Percentiles rank a stretch among this genome's conserved stretches.
phyloP scores from a whole-genome alignment of 2,329 filamentous ascomycete genomes.

The Triangularia setosa region DNA sequence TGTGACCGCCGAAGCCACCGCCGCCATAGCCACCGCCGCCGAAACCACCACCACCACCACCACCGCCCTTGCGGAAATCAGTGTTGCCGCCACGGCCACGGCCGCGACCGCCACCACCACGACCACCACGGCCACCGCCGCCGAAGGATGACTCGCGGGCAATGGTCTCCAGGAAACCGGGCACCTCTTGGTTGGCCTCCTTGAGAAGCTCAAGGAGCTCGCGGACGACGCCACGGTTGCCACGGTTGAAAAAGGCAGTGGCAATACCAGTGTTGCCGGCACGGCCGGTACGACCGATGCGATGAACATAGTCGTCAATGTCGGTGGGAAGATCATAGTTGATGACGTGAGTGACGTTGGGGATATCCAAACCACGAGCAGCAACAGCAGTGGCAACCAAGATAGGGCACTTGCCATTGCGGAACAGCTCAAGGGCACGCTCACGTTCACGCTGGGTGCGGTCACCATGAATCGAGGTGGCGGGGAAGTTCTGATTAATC shows the following conservation, averaged over 20 bases:
- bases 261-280: slow-evolving; percentile 98
- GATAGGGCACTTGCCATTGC: slow-evolving; percentile 90
- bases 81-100: slow-evolving; percentile 70
- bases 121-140: slow-evolving; percentile 58
- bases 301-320: slow-evolving; percentile 98
- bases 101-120: slow-evolving; percentile 68
- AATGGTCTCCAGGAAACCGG: slow-evolving; percentile 91
- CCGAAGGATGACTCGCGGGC: slow-evolving; percentile 89
- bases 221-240: slow-evolving; percentile 95
- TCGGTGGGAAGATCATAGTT: slow-evolving; percentile 99
- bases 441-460: slow-evolving; percentile 98
- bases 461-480: slow-evolving; percentile 97
- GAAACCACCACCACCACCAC: slow-evolving; percentile 48
- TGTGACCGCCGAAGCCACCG: slow-evolving; percentile 43
- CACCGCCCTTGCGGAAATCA: slow-evolving; percentile 81
- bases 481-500: slow-evolving; percentile 97
- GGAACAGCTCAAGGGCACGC: slow-evolving; percentile 95
- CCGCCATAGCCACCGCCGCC: slow-evolving; percentile 43
- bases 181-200: slow-evolving; percentile 97
- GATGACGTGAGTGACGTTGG: slow-evolving; percentile 94
- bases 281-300: slow-evolving; percentile 99
- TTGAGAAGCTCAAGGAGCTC: slow-evolving; percentile 97
- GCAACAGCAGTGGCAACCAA: slow-evolving; percentile 96
- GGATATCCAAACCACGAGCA: slow-evolving; percentile 86
- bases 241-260: slow-evolving; percentile 99